phyloP scores from a whole-genome alignment of 192 early-diverging fungal genomes.

The Chytriomyces confervae region DNA sequence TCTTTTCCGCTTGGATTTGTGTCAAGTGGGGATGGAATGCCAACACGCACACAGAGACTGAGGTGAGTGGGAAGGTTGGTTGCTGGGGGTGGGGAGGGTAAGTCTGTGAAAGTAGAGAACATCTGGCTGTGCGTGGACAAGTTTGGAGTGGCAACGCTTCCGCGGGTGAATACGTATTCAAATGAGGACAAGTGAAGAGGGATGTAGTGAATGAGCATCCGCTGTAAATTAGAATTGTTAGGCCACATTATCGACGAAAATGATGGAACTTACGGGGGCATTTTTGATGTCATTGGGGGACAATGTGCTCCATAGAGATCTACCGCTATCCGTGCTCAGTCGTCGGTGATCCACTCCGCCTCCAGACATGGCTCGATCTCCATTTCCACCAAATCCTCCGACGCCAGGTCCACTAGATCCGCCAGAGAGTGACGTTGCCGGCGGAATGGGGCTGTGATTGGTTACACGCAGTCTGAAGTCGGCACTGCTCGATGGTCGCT shows the following conservation, averaged over 20 bases:
- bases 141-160: background rate
- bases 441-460: slow-evolving; percentile 25
- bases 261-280: slow-evolving; percentile 36
- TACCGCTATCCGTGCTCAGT: slow-evolving; percentile 25
- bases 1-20: slow-evolving; percentile 26
- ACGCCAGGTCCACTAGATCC: slow-evolving; percentile 19
- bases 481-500: background rate
- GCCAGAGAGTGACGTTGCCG: slow-evolving; percentile 16
- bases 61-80: slow-evolving; percentile 23
- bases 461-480: slow-evolving; percentile 26
- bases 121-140: background rate
- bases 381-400: background rate
- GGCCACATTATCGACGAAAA: background rate
- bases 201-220: slow-evolving; percentile 49
- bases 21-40: slow-evolving; percentile 18
- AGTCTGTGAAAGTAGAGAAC: slow-evolving; percentile 24
- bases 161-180: slow-evolving; percentile 34
- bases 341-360: slow-evolving; percentile 6
- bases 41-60: slow-evolving; percentile 30
- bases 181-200: slow-evolving; percentile 44
- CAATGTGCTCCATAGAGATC: slow-evolving; percentile 38
- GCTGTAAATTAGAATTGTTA: slow-evolving; percentile 28
- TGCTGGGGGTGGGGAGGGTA: background rate
- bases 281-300: slow-evolving; percentile 43
- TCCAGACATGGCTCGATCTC: slow-evolving; percentile 20